Conservation (phyloP, 192 early-diverging fungal genomes). For the Backusella macrospora region DNA sequence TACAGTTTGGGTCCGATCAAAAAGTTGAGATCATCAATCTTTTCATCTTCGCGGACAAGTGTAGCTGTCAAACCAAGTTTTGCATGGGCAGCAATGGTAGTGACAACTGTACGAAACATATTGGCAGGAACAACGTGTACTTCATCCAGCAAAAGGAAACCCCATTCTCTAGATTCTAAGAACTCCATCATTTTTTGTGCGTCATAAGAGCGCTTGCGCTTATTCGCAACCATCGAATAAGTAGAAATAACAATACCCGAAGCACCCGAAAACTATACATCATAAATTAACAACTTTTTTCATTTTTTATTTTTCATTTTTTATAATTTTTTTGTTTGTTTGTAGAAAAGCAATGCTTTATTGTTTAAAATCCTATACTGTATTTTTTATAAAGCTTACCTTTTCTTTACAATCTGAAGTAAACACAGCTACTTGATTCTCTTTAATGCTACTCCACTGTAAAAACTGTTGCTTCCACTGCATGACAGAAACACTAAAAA, state of each 20-base stretch:
- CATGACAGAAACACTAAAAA: conserved; percentile 84
- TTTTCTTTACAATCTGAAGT: conserved; percentile 92
- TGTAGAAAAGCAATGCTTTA: too few species aligned
- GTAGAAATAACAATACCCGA: conserved; percentile 96
- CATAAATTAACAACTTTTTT: background rate
- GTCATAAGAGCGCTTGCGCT: conserved; percentile 90
- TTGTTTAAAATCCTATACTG: too few species aligned
- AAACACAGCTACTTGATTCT: conserved; percentile 92
- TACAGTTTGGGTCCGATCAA: conserved; percentile 99
- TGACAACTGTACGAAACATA: conserved; percentile 94
- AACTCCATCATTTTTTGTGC: conserved; percentile 97
- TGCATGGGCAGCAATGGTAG: conserved; percentile 87
- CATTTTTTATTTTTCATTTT: too few species aligned
- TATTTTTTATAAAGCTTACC: background rate
- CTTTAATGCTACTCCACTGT: conserved; percentile 92
- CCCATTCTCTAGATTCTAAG: conserved; percentile 91
- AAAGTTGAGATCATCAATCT: conserved; percentile 96
- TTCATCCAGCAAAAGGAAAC: conserved; percentile 95
- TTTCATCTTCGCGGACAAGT: conserved; percentile 97
- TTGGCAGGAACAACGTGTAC: conserved; percentile 98
- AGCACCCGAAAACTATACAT: conserved; percentile 72
- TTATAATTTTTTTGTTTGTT: too few species aligned
- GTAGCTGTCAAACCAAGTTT: conserved; percentile 97
- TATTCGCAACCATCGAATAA: conserved; percentile 95
- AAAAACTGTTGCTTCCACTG: conserved; percentile 99